Evolutionary conservation across 2,329 filamentous ascomycete species (phyloP), one percentile per base, ranked within the genome.

Genomic region (Penicillium expansum): DNA sequence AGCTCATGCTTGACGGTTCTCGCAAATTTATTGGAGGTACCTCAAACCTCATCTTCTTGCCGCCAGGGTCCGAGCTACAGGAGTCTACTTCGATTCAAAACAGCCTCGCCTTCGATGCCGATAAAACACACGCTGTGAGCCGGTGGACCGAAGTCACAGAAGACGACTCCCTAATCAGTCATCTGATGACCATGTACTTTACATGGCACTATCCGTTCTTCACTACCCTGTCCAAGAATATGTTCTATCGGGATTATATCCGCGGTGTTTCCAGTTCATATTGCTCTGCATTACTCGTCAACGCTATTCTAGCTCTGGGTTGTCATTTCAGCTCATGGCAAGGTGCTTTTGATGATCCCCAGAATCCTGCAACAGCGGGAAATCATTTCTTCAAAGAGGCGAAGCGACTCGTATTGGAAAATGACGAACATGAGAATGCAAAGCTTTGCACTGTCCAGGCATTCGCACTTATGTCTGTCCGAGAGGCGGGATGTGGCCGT

Each of bases 141-240:
- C 92, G 88, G 52, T 99, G 94, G 94, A 96, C 93, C 0, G 84
- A 82, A 16, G 91, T 96, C 44, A 96, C 91, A 1, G 81, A 86
- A 49, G 91, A 97, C 71, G 82, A 86, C 24, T 84, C 89, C 52
- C 80, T 96, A 44, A 86, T 97, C 65, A 83, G 87, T 16, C 93
- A 97, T 73, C 84, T 99, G 18, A 85, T 99, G 70, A 93, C 92
- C 68, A 92, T 97, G 90, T 99, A 99, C 76, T 97, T 97, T 76
- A 91, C 87, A 66, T 97, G 93, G 89, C 94, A 97, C 74, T 97
- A 97, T 74, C 88, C 92, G 18, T 97, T 94, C 76, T 99, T 97
- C 73, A 93, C 92, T 4, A 94, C 90, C 0, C 79, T 97, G 7
- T 93, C 92, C 13, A 95, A 91, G 71, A 86, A 83, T 37, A 78